Evolutionary conservation across 2,329 filamentous ascomycete genomes (phyloP).

Genomic region (Exophiala aquamarina): DNA sequence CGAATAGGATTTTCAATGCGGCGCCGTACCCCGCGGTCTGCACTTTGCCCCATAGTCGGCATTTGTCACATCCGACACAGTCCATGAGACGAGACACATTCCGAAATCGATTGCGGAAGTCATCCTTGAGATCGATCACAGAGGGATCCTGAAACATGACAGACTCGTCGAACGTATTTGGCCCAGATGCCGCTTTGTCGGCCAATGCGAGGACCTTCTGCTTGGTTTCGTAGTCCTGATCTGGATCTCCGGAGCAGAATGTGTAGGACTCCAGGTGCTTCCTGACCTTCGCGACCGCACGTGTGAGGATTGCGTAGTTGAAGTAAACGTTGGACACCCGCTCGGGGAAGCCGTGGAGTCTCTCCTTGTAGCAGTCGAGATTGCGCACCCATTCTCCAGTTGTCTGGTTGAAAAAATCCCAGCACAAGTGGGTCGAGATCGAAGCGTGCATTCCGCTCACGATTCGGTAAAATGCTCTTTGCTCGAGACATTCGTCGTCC

Average conservation of each 20-base stretch:
- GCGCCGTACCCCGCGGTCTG: conserved; percentile 94
- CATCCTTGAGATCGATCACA: conserved; percentile 79
- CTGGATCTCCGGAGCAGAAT: conserved; percentile 83
- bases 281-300: conserved; percentile 86
- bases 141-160: conserved; percentile 80
- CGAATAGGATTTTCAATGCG: conserved; percentile 92
- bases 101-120: conserved; percentile 95
- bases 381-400: conserved; percentile 94
- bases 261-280: conserved; percentile 80
- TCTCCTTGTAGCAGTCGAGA: conserved; percentile 78
- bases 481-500: conserved; percentile 93
- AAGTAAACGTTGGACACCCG: conserved; percentile 98
- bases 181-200: conserved; percentile 63
- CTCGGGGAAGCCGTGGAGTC: conserved; percentile 83
- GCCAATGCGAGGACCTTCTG: conserved; percentile 78
- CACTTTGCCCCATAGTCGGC: conserved; percentile 94
- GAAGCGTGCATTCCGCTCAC: conserved; percentile 98
- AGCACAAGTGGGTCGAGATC: conserved; percentile 94
- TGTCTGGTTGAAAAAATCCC: conserved; percentile 92
- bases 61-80: conserved; percentile 98
- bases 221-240: conserved; percentile 77
- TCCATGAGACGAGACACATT: conserved; percentile 98
- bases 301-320: conserved; percentile 94
- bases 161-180: conserved; percentile 87
- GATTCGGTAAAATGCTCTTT: conserved; percentile 96